Conservation (phyloP, 225 moss, liverwort and hornwort species). For the Sphagnum tenellum region DNA sequence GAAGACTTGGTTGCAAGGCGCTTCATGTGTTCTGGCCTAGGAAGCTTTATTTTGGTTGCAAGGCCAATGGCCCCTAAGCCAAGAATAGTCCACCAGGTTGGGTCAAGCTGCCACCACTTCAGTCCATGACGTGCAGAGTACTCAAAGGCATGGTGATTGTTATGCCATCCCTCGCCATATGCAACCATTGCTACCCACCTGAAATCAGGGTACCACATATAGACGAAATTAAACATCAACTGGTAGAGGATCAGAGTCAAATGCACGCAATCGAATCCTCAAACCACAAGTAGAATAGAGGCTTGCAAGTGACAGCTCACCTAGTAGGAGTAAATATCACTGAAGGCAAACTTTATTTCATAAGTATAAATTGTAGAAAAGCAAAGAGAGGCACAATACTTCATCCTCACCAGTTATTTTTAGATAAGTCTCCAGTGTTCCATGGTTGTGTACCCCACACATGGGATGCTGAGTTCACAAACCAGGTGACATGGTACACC, state of each 20-base stretch:
- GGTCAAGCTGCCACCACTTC: conserved; percentile 97
- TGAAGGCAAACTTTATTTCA: too few relatives aligned
- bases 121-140: conserved; percentile 95
- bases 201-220: not conserved
- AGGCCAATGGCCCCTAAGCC: conserved; percentile 66
- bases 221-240: too few relatives aligned
- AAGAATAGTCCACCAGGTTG: conserved; percentile 78
- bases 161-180: conserved; percentile 98
- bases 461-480: conserved; percentile 92
- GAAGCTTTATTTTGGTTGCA: conserved; percentile 89
- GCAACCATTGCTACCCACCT: conserved; percentile 99
- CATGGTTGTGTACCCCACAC: conserved; percentile 90
- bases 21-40: conserved; percentile 63
- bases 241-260: too few relatives aligned
- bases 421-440: conserved; percentile 88
- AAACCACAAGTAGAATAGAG: too few relatives aligned
- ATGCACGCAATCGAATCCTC: too few relatives aligned
- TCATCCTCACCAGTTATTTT: conserved; percentile 78
- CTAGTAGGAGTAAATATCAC: too few relatives aligned
- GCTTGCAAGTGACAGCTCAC: too few relatives aligned
- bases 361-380: not conserved
- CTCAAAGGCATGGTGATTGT: conserved; percentile 96
- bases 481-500: conserved; percentile 98
- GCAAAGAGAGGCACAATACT: not conserved
- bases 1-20: conserved; percentile 21